Conservation (phyloP, 768 basidiomycete genomes). For the Kwoniella europaea region DNA sequence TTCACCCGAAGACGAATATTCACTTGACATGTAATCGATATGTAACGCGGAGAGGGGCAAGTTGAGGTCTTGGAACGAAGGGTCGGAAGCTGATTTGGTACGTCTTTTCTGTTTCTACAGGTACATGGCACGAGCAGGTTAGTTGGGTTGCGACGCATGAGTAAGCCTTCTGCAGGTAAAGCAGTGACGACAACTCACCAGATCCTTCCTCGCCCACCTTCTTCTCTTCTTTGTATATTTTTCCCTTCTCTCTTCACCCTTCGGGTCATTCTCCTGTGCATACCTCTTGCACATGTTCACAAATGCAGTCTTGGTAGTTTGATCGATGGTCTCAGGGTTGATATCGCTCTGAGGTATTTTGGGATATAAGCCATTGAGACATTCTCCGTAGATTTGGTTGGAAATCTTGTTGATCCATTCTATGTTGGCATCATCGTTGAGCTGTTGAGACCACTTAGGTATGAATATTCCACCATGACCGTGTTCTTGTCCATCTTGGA, state of each 20-base stretch:
- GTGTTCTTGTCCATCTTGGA: not conserved
- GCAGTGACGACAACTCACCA: slow-evolving; percentile 31
- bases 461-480: not conserved
- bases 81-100: slow-evolving; percentile 37
- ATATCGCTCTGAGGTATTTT: slow-evolving; percentile 31
- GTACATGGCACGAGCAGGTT: not conserved
- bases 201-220: slow-evolving; percentile 56
- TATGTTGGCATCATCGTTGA: slow-evolving; percentile 11
- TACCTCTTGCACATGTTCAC: slow-evolving; percentile 49
- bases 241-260: slow-evolving; percentile 35
- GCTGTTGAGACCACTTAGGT: slow-evolving; percentile 12
- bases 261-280: slow-evolving; percentile 44
- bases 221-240: slow-evolving; percentile 50
- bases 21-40: slow-evolving; percentile 57
- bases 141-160: not conserved
- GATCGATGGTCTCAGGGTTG: slow-evolving; percentile 20
- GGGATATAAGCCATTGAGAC: slow-evolving; percentile 14
- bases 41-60: slow-evolving; percentile 38
- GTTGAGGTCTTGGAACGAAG: slow-evolving; percentile 16
- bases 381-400: slow-evolving; percentile 22
- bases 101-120: slow-evolving; percentile 55
- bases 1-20: slow-evolving; percentile 54
- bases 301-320: slow-evolving; percentile 40
- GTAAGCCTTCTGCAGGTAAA: not conserved
- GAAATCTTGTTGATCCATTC: slow-evolving; percentile 31